These are phyloP conservation scores for Xerocomellus amylosporus DNA, from an alignment of 768 basidiomycete genomes.

Conservation along the genomic window DNA sequence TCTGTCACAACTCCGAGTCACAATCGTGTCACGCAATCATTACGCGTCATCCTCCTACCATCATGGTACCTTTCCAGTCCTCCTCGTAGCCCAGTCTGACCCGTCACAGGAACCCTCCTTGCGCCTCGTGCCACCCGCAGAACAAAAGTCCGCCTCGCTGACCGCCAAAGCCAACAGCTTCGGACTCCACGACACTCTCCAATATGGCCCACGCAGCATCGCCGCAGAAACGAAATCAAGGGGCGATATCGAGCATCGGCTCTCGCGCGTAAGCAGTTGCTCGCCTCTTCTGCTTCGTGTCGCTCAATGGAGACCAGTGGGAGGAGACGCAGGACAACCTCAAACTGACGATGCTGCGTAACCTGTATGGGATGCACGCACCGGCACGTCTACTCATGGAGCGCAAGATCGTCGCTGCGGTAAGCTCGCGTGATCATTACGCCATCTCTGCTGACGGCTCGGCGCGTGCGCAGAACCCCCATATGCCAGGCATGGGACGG, in stretches of 20 bases:
- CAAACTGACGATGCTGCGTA: constrained; percentile 79
- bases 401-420: constrained; percentile 76
- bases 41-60: constrained; percentile 18
- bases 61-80: constrained; percentile 21
- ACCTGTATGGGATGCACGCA: constrained; percentile 81
- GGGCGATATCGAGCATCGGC: constrained; percentile 60
- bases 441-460: not conserved
- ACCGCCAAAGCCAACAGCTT: constrained; percentile 67
- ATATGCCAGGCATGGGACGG: constrained; percentile 59
- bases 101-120: constrained; percentile 45
- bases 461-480: constrained; percentile 49
- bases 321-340: constrained; percentile 88
- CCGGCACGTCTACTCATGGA: constrained; percentile 94
- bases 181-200: constrained; percentile 86
- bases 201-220: constrained; percentile 79
- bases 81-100: constrained; percentile 1
- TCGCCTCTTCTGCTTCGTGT: not conserved
- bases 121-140: constrained; percentile 58
- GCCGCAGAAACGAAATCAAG: constrained; percentile 68
- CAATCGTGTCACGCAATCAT: constrained; percentile 23
- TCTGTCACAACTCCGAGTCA: constrained; percentile 29
- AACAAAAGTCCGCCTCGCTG: constrained; percentile 60
- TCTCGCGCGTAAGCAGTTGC: constrained; percentile 64
- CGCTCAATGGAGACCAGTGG: constrained; percentile 59
- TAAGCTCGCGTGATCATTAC: constrained; percentile 29